Percentiles rank a stretch among this genome's conserved stretches.
Evolutionary conservation across 2,329 filamentous ascomycete species (phyloP).

Genomic region (Colletotrichum costaricense): DNA sequence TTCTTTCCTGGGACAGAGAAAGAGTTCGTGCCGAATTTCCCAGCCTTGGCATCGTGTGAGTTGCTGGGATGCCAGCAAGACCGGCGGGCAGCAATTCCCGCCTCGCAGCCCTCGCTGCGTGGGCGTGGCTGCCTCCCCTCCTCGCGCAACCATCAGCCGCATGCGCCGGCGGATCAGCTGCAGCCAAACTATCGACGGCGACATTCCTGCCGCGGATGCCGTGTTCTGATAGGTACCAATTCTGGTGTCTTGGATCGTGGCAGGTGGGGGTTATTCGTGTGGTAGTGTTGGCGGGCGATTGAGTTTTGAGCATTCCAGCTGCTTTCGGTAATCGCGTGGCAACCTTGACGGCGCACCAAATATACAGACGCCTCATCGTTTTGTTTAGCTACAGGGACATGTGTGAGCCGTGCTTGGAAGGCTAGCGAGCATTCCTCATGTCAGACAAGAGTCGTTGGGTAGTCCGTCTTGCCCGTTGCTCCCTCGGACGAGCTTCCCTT

Average conservation of each 20-base stretch:
- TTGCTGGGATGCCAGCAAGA: not conserved
- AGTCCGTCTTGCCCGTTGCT: slow-evolving; percentile 4
- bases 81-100: not conserved
- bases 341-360: not conserved
- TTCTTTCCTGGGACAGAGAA: not conserved
- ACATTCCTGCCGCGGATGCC: slow-evolving; percentile 16
- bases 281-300: not conserved
- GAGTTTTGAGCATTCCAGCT: slow-evolving; percentile 14
- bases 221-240: slow-evolving; percentile 2
- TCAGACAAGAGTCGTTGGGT: slow-evolving; percentile 20
- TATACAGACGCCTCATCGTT: slow-evolving; percentile 7
- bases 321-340: slow-evolving; percentile 21
- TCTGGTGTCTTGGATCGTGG: not conserved
- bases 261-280: not conserved
- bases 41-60: not conserved
- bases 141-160: slow-evolving; percentile 7
- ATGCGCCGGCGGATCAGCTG: slow-evolving; percentile 18
- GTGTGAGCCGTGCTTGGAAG: not conserved
- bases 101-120: not conserved
- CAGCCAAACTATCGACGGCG: not conserved
- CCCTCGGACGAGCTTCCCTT: slow-evolving; percentile 12
- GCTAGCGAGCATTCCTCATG: slow-evolving; percentile 12
- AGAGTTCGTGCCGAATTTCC: not conserved
- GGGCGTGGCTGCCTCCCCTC: not conserved
- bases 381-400: not conserved